These are phyloP conservation scores for Microthyrium microscopicum DNA, from an alignment of 2,329 filamentous ascomycete species.

Conservation along the genomic window DNA sequence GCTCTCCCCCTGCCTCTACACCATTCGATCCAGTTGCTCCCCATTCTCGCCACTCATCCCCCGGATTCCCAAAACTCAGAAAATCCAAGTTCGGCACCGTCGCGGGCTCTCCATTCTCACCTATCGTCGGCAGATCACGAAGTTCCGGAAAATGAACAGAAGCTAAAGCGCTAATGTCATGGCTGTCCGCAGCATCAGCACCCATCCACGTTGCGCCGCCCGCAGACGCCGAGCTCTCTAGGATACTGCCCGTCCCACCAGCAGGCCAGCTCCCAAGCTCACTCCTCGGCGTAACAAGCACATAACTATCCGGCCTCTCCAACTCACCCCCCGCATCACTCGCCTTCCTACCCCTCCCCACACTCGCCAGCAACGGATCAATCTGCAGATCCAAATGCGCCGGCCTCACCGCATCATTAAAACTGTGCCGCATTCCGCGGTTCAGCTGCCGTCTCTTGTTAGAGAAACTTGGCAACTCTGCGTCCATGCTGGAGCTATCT, in stretches of 20 bases:
- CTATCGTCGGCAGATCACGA: conserved; percentile 8
- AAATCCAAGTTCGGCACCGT: conserved; percentile 16
- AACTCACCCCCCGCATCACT: too few species aligned
- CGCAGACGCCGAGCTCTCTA: conserved; percentile 7
- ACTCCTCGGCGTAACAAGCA: conserved; percentile 16
- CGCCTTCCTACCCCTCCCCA: too few species aligned
- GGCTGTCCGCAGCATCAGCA: conserved; percentile 9
- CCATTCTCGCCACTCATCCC: neutral
- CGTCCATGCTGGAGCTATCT: conserved; percentile 12
- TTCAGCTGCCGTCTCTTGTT: conserved; percentile 17
- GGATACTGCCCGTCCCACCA: neutral
- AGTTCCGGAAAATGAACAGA: conserved; percentile 20
- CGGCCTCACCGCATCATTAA: neutral
- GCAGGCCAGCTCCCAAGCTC: conserved; percentile 15
- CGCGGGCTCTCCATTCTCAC: conserved; percentile 7
- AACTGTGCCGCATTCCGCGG: conserved; percentile 9
- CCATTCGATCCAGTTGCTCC: too few species aligned
- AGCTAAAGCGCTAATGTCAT: conserved; percentile 10
- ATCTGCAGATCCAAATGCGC: too few species aligned
- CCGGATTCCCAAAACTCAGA: neutral
- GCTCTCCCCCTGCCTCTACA: neutral
- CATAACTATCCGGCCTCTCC: conserved; percentile 13
- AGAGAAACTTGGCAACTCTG: conserved; percentile 13
- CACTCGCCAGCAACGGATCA: too few species aligned
- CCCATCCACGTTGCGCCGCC: conserved; percentile 15